A percentile compares a stretch with the other conserved stretches of the same genome.
These are phyloP conservation scores for Linum tenue DNA, from an alignment of 345 rosid genomes.

Conservation along the genomic window DNA sequence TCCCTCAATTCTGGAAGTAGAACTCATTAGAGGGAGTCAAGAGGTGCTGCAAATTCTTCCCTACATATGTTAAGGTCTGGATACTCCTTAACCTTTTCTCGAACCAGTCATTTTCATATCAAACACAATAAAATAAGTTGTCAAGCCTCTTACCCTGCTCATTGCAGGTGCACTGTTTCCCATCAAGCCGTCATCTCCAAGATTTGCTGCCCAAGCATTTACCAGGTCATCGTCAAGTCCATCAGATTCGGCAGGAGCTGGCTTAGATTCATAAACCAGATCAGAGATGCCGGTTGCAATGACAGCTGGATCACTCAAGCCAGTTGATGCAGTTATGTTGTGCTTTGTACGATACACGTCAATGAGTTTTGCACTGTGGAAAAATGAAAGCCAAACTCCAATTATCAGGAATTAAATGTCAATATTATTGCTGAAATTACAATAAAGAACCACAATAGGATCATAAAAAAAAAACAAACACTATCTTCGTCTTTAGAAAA, in stretches of 20 bases:
- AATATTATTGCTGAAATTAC: neutral
- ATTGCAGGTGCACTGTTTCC: constrained; percentile 88
- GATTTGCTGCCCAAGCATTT: constrained; percentile 98
- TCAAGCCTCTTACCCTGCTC: constrained; percentile 54
- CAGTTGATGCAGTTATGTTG: constrained; percentile 78
- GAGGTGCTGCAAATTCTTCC: too few species aligned
- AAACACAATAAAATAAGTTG: neutral
- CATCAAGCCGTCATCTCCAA: constrained; percentile 84
- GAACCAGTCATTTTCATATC: neutral
- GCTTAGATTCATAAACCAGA: constrained; percentile 74
- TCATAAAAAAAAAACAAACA: neutral
- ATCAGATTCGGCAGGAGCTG: constrained; percentile 60
- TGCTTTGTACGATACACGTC: constrained; percentile 73
- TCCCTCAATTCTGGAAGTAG: too few species aligned
- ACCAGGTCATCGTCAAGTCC: constrained; percentile 91
- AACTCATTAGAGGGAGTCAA: too few species aligned
- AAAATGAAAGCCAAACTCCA: constrained; percentile 1
- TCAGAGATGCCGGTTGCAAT: constrained; percentile 95
- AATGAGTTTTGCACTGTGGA: constrained; percentile 75
- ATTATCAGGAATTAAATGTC: neutral
- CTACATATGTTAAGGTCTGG: too few species aligned
- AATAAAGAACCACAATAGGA: constrained; percentile 2
- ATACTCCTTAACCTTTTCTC: too few species aligned
- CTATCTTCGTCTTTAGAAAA: neutral
- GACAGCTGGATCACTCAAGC: constrained; percentile 83